Evolutionary conservation across 306 rosid species (phyloP).

Genomic region (Alnus rubra): DNA sequence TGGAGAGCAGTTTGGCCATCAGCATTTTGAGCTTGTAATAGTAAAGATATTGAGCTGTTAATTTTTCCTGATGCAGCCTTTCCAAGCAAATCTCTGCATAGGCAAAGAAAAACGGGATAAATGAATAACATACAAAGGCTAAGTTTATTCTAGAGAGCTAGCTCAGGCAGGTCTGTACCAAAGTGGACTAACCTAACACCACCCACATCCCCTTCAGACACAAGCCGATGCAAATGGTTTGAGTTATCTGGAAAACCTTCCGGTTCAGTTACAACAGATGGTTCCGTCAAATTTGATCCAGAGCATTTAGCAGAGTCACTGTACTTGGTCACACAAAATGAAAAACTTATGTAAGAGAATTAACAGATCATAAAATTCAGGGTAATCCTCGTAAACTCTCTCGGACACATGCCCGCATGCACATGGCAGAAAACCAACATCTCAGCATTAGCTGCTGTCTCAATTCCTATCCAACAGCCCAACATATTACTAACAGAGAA

Average conservation of each 20-base stretch:
- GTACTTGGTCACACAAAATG: constrained; percentile 41
- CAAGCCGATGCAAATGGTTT: constrained; percentile 71
- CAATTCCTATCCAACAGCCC: constrained; percentile 2
- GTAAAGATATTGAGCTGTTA: constrained; percentile 50
- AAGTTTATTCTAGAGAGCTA: constrained; percentile 17
- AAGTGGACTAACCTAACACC: constrained; percentile 81
- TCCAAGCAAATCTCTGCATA: constrained; percentile 72
- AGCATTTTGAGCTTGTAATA: constrained; percentile 85
- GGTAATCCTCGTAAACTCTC: constrained; percentile 17
- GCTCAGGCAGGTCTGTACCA: constrained; percentile 21
- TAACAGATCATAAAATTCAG: constrained; percentile 13
- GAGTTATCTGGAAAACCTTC: constrained; percentile 62
- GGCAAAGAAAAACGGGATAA: constrained; percentile 25
- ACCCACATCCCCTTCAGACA: constrained; percentile 75
- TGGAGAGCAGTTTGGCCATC: constrained; percentile 99
- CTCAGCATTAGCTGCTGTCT: background rate
- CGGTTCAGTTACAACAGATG: constrained; percentile 53
- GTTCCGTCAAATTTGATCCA: constrained; percentile 61
- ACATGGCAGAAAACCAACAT: constrained; percentile 18
- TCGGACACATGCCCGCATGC: constrained; percentile 28
- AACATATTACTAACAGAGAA: constrained; percentile 19
- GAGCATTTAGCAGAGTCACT: constrained; percentile 64
- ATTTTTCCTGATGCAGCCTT: constrained; percentile 68
- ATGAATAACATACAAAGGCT: constrained; percentile 22
- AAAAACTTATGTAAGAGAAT: constrained; percentile 19